Conservation (phyloP, 306 rosid species). For the Sphenostylis stenocarpa region DNA sequence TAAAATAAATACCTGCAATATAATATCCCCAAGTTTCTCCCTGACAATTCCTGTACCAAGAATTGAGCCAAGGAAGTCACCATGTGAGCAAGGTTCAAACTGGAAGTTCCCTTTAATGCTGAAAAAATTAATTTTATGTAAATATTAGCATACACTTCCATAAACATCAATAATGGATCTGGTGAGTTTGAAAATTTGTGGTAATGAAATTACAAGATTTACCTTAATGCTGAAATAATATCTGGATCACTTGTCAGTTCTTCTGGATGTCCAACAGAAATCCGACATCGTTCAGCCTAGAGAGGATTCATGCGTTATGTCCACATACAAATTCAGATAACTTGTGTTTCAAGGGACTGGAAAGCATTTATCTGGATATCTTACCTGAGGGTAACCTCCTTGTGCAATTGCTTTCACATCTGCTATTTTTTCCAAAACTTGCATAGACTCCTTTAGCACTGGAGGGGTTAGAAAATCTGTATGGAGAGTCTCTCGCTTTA, state of each 20-base stretch:
- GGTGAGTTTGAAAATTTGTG: background rate
- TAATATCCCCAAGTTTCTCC: constrained; percentile 86
- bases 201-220: constrained; percentile 16
- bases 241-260: constrained; percentile 83
- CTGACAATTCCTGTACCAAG: constrained; percentile 85
- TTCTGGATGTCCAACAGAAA: constrained; percentile 84
- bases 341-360: background rate
- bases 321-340: constrained; percentile 17
- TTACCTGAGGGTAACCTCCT: constrained; percentile 96
- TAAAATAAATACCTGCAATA: constrained; percentile 63
- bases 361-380: constrained; percentile 6
- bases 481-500: constrained; percentile 76
- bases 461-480: constrained; percentile 92
- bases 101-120: constrained; percentile 84
- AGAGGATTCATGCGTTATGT: constrained; percentile 27
- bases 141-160: constrained; percentile 10
- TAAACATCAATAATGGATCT: constrained; percentile 18
- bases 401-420: constrained; percentile 77
- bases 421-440: constrained; percentile 67
- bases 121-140: constrained; percentile 36
- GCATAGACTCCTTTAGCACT: constrained; percentile 80
- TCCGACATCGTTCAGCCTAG: constrained; percentile 93
- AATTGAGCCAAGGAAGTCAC: constrained; percentile 89
- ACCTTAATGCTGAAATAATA: constrained; percentile 84
- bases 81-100: constrained; percentile 81